Percentiles rank a stretch among this genome's conserved stretches.
Conservation (phyloP, 768 basidiomycete species). For the Glaciozyma antarctica region DNA sequence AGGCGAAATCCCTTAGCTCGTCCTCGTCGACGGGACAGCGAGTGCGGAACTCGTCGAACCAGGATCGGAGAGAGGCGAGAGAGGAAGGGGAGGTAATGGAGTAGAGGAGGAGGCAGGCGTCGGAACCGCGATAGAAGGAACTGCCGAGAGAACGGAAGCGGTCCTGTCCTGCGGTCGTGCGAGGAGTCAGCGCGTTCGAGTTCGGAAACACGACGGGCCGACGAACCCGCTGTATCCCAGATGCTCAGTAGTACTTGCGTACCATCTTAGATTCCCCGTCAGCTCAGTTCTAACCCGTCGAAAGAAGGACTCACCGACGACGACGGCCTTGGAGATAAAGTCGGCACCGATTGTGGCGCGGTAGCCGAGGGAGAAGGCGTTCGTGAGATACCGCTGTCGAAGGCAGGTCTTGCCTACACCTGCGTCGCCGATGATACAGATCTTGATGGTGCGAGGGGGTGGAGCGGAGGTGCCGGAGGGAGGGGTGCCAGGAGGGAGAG, state of each 20-base stretch:
- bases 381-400: slow-evolving; percentile 57
- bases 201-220: too few relatives aligned
- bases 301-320: slow-evolving; percentile 40
- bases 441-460: slow-evolving; percentile 44
- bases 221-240: slow-evolving; percentile 44
- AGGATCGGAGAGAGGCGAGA: slow-evolving; percentile 46
- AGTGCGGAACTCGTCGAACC: slow-evolving; percentile 70
- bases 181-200: background rate
- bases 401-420: slow-evolving; percentile 60
- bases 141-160: slow-evolving; percentile 71
- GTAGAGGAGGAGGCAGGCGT: slow-evolving; percentile 71
- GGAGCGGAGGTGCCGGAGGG: background rate
- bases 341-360: slow-evolving; percentile 83
- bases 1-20: slow-evolving; percentile 53
- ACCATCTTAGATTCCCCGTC: slow-evolving; percentile 37
- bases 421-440: slow-evolving; percentile 69
- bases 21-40: slow-evolving; percentile 54
- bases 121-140: slow-evolving; percentile 77
- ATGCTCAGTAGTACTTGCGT: slow-evolving; percentile 57
- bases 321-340: slow-evolving; percentile 66
- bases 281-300: too few relatives aligned
- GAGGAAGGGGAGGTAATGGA: slow-evolving; percentile 54
- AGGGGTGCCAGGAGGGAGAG: background rate
- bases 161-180: slow-evolving; percentile 59
- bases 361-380: slow-evolving; percentile 65